phyloP scores from a whole-genome alignment of 73 alveolate genomes.

The Blepharisma stoltei region DNA sequence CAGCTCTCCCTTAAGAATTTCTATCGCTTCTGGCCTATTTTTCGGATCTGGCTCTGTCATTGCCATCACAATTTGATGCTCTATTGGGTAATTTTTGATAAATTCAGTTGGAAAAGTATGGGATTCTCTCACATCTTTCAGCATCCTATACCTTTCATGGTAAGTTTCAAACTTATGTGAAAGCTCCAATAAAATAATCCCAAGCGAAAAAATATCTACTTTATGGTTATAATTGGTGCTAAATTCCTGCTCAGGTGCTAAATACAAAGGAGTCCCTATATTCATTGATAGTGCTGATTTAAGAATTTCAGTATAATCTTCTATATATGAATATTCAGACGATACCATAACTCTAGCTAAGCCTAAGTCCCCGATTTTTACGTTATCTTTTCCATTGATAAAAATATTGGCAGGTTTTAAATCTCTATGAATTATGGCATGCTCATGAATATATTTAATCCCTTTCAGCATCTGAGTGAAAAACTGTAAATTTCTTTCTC shows the following conservation, averaged over 20 bases:
- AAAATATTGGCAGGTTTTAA: conserved; percentile 84
- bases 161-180: conserved; percentile 64
- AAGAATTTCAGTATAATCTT: too few species aligned
- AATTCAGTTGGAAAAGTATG: conserved; percentile 34
- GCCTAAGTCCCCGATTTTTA: conserved; percentile 86
- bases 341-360: conserved; percentile 47
- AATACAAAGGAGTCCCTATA: conserved; percentile 79
- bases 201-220: conserved; percentile 86
- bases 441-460: conserved; percentile 75
- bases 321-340: too few species aligned
- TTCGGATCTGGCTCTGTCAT: conserved; percentile 38
- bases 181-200: conserved; percentile 75
- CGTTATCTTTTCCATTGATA: conserved; percentile 25
- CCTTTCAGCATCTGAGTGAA: conserved; percentile 75
- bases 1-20: conserved; percentile 29
- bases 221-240: conserved; percentile 72
- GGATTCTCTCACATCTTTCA: conserved; percentile 49
- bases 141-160: conserved; percentile 59
- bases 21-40: conserved; percentile 49
- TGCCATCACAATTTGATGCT: conserved; percentile 25
- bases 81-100: conserved; percentile 31
- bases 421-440: conserved; percentile 82
- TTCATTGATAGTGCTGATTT: conserved; percentile 20
- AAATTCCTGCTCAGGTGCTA: conserved; percentile 65
- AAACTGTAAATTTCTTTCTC: conserved; percentile 46